A percentile compares a stretch with the other conserved stretches of the same genome.
These are phyloP conservation scores for Pythium angustatum DNA, from an alignment of 352 stramenopile species.

Conservation along the genomic window DNA sequence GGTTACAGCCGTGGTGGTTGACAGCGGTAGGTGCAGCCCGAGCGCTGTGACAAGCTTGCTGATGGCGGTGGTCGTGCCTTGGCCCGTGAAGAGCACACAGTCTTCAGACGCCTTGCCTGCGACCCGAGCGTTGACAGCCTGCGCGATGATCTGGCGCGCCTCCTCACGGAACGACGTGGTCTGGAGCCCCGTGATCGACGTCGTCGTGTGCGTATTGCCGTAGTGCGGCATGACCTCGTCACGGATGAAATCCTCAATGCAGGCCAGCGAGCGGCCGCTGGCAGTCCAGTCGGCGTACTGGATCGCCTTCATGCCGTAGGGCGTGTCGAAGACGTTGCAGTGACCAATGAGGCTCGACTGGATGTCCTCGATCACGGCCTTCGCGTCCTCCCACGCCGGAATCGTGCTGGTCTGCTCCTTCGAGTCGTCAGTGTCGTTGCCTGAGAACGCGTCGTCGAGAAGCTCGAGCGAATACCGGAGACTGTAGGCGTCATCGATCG, in stretches of 20 bases:
- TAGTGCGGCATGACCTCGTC: constrained; percentile 87
- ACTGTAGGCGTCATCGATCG: neutral
- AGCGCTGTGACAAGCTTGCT: constrained; percentile 61
- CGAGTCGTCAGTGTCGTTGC: neutral
- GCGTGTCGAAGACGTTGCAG: constrained; percentile 3
- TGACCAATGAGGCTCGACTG: neutral
- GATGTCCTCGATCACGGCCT: neutral
- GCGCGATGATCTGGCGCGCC: constrained; percentile 88
- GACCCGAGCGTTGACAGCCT: constrained; percentile 78
- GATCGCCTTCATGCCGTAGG: constrained; percentile 51
- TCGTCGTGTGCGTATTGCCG: constrained; percentile 94
- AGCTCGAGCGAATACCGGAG: neutral
- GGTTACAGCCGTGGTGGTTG: constrained; percentile 3
- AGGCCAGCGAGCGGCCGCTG: constrained; percentile 64
- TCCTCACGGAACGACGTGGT: constrained; percentile 93
- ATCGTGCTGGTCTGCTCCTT: neutral
- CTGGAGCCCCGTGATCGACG: constrained; percentile 48
- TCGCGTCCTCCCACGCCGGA: neutral
- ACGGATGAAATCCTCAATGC: constrained; percentile 87
- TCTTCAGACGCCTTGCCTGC: constrained; percentile 82
- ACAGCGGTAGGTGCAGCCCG: constrained; percentile 32
- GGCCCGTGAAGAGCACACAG: constrained; percentile 91
- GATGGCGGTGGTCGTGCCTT: constrained; percentile 78
- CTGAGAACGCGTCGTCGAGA: neutral
- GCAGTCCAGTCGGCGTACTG: constrained; percentile 91